Evolutionary conservation across 1,284 basidiomycete genomes (phyloP), one percentile per base, ranked within the genome.

Genomic region (Fomes fomentarius): DNA sequence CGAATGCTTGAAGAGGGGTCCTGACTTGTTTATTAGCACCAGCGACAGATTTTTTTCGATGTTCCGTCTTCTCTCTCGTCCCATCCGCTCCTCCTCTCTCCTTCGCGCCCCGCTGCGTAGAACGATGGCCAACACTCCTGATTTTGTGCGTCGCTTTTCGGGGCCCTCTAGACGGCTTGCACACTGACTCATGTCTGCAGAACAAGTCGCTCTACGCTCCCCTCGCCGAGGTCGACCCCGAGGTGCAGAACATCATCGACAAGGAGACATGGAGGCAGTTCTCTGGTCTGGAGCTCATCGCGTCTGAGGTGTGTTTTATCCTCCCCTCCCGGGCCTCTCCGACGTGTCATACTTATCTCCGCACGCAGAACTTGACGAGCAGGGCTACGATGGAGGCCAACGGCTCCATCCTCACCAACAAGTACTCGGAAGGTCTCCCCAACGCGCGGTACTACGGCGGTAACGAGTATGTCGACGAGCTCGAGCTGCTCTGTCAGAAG

Each of bases 221-320:
- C 64, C 83, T 98, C 56, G 81, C 89, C 26, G 87, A 98, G 82
- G 84, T 88, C 68, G 96, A 98, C 78, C 96, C 96, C 57, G 93
- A 93, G 76, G 88, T 99, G 66, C 86, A 95, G 76, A 91, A 94
- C 74, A 93, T 99, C 81, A 94, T 99, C 77, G 95, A 99, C 80
- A 94, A 97, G 82, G 96, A 99, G 83, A 96, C 94, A 75, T 98
- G 94, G 94, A 80, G 95, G 67, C 96, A 98, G 81, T 98, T 93
- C 76, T 93, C 93, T 49, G 97, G 97, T 59, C 88, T 99, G 61
- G 97, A 99, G 77, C 88, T 96, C 69, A 96, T 96, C 67, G 94
- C 94, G 46, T 96, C 94, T 53, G 94, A 96, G 85, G 91, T 91
- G 51, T 57, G 76, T 17, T 37, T 33, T 3, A 50, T 15, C 34